These are phyloP conservation scores for Raffaelea ambrosiae DNA, from an alignment of 2,329 filamentous ascomycete genomes.

Conservation along the genomic window DNA sequence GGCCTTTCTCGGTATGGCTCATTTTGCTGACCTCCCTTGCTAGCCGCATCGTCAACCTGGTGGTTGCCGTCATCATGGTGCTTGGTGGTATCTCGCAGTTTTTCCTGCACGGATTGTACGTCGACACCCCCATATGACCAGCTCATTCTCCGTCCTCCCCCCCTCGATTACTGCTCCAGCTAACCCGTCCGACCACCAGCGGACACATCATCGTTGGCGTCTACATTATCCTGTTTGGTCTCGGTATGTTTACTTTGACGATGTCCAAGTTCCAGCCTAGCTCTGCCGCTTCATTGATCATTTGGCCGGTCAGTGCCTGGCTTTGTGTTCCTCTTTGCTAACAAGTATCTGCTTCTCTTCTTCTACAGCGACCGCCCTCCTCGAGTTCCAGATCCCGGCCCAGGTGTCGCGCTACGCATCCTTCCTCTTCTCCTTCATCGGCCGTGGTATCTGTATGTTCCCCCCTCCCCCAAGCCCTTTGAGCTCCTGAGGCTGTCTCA, in stretches of 20 bases:
- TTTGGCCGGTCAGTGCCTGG: no score
- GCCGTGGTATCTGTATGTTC: slow-evolving; percentile 80
- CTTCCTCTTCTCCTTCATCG: slow-evolving; percentile 96
- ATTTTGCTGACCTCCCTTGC: slow-evolving; percentile 6
- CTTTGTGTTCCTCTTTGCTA: neutral
- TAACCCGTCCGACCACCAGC: slow-evolving; percentile 28
- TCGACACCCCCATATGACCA: slow-evolving; percentile 24
- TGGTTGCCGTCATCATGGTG: slow-evolving; percentile 76
- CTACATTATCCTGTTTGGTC: slow-evolving; percentile 88
- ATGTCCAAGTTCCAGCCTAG: no score
- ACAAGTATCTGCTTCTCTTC: no score
- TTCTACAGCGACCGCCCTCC: slow-evolving; percentile 55
- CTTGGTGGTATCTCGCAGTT: slow-evolving; percentile 73
- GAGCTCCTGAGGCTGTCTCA: neutral
- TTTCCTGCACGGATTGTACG: slow-evolving; percentile 54
- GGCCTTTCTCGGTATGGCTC: no score
- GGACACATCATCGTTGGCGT: slow-evolving; percentile 68
- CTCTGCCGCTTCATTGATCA: no score
- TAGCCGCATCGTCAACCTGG: slow-evolving; percentile 93
- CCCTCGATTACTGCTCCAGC: neutral
- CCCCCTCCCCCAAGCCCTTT: neutral
- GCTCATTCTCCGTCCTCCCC: neutral
- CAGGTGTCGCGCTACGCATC: slow-evolving; percentile 90
- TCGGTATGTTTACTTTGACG: no score
- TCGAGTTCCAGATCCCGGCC: slow-evolving; percentile 92